Evolutionary conservation across 2,329 filamentous ascomycete species (phyloP).

Genomic region (Exophiala phaeomuriformis): DNA sequence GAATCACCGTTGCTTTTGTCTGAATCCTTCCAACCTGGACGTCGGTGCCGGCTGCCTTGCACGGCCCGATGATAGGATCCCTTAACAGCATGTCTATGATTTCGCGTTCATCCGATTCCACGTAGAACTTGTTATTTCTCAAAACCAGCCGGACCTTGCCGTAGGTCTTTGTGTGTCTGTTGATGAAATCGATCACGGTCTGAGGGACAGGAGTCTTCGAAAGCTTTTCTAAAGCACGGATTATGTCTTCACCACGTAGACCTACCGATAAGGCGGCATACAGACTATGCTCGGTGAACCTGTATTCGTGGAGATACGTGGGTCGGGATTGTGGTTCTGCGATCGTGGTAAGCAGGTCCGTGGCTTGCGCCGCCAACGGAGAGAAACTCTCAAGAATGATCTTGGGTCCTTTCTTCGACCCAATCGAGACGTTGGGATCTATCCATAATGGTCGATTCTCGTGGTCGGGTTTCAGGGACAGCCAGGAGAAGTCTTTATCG

Average conservation of each 20-base stretch:
- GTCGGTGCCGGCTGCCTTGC: conserved; percentile 66
- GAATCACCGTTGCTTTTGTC: conserved; percentile 81
- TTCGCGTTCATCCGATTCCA: conserved; percentile 82
- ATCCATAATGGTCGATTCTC: conserved; percentile 89
- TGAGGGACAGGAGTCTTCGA: conserved; percentile 81
- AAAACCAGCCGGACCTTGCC: conserved; percentile 93
- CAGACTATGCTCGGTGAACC: conserved; percentile 81
- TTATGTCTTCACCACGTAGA: conserved; percentile 81
- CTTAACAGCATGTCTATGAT: conserved; percentile 81
- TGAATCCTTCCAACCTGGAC: conserved; percentile 77
- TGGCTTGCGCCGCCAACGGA: conserved; percentile 73
- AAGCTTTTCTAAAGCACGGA: conserved; percentile 77
- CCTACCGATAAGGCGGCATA: conserved; percentile 95
- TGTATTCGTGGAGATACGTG: conserved; percentile 87
- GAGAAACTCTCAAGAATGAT: conserved; percentile 95
- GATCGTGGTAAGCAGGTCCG: conserved; percentile 93
- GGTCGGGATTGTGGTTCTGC: conserved; percentile 88
- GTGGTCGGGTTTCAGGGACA: conserved; percentile 80
- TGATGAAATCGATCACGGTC: conserved; percentile 70
- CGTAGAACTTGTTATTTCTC: conserved; percentile 88
- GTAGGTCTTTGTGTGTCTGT: conserved; percentile 79
- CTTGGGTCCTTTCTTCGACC: conserved; percentile 56
- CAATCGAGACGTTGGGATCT: conserved; percentile 50
- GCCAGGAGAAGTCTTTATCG: conserved; percentile 70
- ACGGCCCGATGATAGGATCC: conserved; percentile 72